These are phyloP conservation scores for Posidonia australis DNA, from an alignment of 106 monocot species.

Conservation along the genomic window DNA sequence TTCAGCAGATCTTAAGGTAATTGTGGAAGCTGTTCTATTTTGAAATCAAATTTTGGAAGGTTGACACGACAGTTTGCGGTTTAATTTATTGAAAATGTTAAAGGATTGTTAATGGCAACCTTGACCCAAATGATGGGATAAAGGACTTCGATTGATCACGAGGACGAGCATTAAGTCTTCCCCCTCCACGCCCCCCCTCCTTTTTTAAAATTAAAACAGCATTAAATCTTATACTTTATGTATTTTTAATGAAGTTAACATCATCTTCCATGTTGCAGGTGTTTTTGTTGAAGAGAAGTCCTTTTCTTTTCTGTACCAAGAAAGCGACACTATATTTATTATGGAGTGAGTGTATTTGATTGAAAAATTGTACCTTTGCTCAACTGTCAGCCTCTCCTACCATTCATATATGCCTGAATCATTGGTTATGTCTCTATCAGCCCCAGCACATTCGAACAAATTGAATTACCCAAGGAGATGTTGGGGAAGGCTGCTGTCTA, in stretches of 20 bases:
- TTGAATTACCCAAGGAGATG: conserved; percentile 74
- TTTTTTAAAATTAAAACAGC: no score
- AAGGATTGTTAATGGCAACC: no score
- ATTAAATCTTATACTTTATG: not conserved
- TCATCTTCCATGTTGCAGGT: conserved; percentile 25
- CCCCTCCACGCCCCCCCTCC: no score
- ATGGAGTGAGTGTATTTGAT: conserved; percentile 72
- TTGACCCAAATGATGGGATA: no score
- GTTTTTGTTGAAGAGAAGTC: conserved; percentile 91
- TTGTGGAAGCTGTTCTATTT: no score
- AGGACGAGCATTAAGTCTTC: no score
- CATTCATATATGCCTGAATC: not conserved
- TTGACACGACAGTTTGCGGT: no score
- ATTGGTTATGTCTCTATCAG: conserved; percentile 21
- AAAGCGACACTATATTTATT: conserved; percentile 57
- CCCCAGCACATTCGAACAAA: conserved; percentile 80
- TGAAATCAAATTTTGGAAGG: no score
- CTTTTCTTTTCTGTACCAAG: conserved; percentile 69
- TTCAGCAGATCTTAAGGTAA: no score
- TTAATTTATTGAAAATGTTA: no score
- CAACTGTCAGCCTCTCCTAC: not conserved
- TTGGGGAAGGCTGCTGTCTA: conserved; percentile 81
- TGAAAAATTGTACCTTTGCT: not conserved
- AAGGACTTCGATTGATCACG: no score
- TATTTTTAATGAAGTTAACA: not conserved